These are phyloP conservation scores for Glycine tomentella DNA, from an alignment of 306 rosid species.

Conservation along the genomic window DNA sequence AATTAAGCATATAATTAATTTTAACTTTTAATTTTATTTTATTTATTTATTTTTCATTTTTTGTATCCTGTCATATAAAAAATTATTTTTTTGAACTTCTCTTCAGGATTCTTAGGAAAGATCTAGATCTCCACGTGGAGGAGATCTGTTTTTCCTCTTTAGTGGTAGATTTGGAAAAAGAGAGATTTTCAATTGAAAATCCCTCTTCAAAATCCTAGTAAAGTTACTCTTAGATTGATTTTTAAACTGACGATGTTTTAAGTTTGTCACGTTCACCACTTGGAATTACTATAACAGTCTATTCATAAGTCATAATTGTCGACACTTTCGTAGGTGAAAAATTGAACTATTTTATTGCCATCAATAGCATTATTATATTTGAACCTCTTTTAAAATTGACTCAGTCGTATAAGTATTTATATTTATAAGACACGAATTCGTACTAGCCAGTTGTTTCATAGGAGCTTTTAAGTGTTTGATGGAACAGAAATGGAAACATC, in stretches of 20 bases:
- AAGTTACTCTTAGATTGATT: not conserved
- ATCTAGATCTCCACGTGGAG: no score
- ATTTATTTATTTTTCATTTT: no score
- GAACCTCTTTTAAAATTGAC: not conserved
- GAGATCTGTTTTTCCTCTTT: no score
- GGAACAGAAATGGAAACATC: not conserved
- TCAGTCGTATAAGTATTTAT: no score
- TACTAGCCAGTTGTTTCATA: not conserved
- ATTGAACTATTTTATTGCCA: not conserved
- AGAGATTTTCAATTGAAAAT: no score
- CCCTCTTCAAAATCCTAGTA: no score
- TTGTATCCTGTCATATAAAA: no score
- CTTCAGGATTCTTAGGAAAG: no score
- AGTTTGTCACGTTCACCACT: not conserved
- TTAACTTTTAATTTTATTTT: no score
- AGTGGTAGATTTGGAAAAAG: no score
- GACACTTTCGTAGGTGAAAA: not conserved
- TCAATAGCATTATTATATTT: not conserved
- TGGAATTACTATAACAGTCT: not conserved
- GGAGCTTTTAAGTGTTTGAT: not conserved
- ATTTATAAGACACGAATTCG: not conserved
- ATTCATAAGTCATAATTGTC: not conserved
- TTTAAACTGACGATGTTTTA: not conserved
- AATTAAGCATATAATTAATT: no score
- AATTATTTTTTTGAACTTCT: no score